Evolutionary conservation across 352 stramenopile species (phyloP), one percentile per base, ranked within the genome.

Genomic region (Phytophthora fragariaefolia): DNA sequence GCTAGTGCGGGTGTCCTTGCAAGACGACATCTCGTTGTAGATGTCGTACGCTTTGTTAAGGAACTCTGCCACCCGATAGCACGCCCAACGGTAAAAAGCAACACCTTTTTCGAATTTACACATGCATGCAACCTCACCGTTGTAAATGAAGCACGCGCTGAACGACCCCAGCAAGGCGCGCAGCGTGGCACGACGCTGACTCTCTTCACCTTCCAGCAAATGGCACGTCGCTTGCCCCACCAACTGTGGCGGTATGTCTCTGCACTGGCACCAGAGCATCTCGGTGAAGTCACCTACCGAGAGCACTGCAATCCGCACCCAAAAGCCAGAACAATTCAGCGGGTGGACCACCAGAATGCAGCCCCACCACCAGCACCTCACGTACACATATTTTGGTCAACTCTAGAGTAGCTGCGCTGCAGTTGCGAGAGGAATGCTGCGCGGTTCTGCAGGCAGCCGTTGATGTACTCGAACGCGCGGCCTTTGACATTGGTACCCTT

Each of bases 211-310:
- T 32, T 78, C 67, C 2, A 60, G 52, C 13, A 89, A 26, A 58
- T 90, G 82, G 10, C 61, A 75, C 2, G 72, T 71, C 30, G 76
- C 67, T 27, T 84, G 80, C 20, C 71, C 61, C 43, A 91, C 58
- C 26, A 87, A 45, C 23, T 77, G 58, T 4, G 17, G 40, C 5
- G 82, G 76, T 18, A 91, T 59, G 55, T 91, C 79, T 38, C 72
- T 71, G 60, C 80, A 91, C 28, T 88, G 79, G 27, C 72, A 82
- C 78, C 62, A 77, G 4, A 91, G 30, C 58, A 91, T 71, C 56
- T 91, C 80, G 0, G 56, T 76, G 54, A 91, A 89, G 65, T 91
- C 80, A 17, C 79, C 82, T 1, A 74, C 70, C 7, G 80, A 83
- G 13, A 91, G 62, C 26, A 73, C 82, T 90, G 6, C 12, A 28